Evolutionary conservation across 371 early-diverging fungal species (phyloP).

Genomic region (Haplosporangium sp.): DNA sequence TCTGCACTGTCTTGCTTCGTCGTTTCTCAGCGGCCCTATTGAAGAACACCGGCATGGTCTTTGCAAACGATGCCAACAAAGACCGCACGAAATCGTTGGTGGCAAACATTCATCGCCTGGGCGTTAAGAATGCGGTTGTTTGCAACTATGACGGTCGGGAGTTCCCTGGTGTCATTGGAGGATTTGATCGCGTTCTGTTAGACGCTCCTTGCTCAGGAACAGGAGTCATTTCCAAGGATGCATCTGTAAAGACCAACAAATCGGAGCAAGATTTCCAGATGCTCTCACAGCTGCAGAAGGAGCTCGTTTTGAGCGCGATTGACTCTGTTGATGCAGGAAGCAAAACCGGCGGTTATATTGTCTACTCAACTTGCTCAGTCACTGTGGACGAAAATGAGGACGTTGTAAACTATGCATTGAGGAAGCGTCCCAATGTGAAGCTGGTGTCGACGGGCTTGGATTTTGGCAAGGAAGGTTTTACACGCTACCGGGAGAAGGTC

Average conservation of each 20-base stretch:
- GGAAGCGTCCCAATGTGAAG: constrained; percentile 94
- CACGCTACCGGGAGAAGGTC: constrained; percentile 84
- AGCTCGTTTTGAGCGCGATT: constrained; percentile 96
- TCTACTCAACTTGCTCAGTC: constrained; percentile 99
- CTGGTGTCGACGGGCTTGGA: constrained; percentile 90
- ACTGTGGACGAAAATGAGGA: constrained; percentile 99
- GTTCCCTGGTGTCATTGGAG: constrained; percentile 95
- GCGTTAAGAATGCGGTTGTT: constrained; percentile 95
- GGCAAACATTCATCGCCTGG: constrained; percentile 97
- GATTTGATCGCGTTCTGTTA: constrained; percentile 97
- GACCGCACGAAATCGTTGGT: constrained; percentile 92
- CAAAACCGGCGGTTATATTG: constrained; percentile 94
- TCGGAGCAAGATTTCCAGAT: constrained; percentile 90
- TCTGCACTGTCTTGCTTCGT: not conserved
- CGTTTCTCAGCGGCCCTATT: constrained; percentile 81
- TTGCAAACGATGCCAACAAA: constrained; percentile 98
- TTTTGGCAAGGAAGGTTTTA: constrained; percentile 94
- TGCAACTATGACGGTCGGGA: constrained; percentile 97
- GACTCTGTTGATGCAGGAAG: constrained; percentile 97
- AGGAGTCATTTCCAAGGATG: constrained; percentile 99
- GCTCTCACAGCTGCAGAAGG: constrained; percentile 94
- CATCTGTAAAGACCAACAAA: constrained; percentile 95
- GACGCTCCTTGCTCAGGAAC: constrained; percentile 99
- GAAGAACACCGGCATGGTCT: constrained; percentile 98
- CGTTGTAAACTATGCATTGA: constrained; percentile 96